phyloP scores from a whole-genome alignment of 2,329 filamentous ascomycete genomes.

The Aspergillus piperis region DNA sequence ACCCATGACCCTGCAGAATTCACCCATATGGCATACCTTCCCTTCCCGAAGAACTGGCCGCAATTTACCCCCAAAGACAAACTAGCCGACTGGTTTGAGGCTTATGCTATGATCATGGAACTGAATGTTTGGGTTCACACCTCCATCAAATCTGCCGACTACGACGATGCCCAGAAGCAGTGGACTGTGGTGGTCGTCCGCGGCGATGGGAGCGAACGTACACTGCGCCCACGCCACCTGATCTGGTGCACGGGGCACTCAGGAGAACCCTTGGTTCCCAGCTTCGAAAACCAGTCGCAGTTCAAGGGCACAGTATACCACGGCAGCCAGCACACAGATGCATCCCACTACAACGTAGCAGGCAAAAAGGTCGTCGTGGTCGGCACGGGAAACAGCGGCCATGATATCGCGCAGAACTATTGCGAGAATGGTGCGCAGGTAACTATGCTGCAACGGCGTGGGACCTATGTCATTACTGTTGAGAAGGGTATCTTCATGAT shows the following conservation, averaged over 20 bases:
- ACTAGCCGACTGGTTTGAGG: slow-evolving; percentile 52
- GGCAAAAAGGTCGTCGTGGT: slow-evolving; percentile 53
- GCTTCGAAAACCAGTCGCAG: slow-evolving; percentile 40
- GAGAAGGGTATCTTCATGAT: slow-evolving; percentile 49
- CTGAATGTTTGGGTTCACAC: slow-evolving; percentile 51
- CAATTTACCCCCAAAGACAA: slow-evolving; percentile 51
- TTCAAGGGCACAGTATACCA: slow-evolving; percentile 51
- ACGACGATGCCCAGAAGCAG: slow-evolving; percentile 38
- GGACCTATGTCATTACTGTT: slow-evolving; percentile 53
- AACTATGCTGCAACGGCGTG: slow-evolving; percentile 56
- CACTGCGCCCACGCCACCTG: slow-evolving; percentile 47
- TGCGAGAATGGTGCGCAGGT: slow-evolving; percentile 53
- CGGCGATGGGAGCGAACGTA: slow-evolving; percentile 29
- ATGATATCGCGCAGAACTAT: slow-evolving; percentile 56
- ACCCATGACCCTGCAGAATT: slow-evolving; percentile 46
- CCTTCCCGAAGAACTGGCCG: slow-evolving; percentile 47
- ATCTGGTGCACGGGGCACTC: slow-evolving; percentile 52
- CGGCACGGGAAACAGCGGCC: slow-evolving; percentile 53
- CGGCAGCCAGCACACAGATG: slow-evolving; percentile 46
- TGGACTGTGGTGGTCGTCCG: slow-evolving; percentile 43
- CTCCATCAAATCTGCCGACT: slow-evolving; percentile 42
- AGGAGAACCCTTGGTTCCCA: slow-evolving; percentile 45
- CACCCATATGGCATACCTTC: slow-evolving; percentile 42
- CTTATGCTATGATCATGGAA: slow-evolving; percentile 52
- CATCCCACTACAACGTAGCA: slow-evolving; percentile 36